These are phyloP conservation scores for Aegilops tauschii DNA, from an alignment of 176 grass and related monocot species.

Conservation along the genomic window DNA sequence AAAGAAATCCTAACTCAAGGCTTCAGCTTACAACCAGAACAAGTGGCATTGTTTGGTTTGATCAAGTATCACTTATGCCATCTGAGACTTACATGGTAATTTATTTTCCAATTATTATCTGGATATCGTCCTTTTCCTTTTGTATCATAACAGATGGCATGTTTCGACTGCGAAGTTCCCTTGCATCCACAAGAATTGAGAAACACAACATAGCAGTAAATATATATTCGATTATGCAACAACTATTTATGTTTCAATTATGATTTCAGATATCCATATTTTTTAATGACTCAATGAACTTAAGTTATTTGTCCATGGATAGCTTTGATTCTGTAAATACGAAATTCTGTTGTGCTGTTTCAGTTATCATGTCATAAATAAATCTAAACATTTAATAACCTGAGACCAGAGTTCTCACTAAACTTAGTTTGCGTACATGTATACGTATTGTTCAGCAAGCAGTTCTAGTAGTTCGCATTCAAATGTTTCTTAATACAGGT, in stretches of 20 bases:
- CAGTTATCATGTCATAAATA: background rate
- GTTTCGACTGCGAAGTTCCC: background rate
- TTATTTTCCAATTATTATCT: slow-evolving; percentile 6
- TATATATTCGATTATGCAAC: background rate
- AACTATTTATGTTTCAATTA: background rate
- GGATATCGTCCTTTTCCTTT: slow-evolving; percentile 4
- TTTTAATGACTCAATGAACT: background rate
- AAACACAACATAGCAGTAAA: background rate
- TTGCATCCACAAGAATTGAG: slow-evolving; percentile 3
- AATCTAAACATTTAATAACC: slow-evolving; percentile 5
- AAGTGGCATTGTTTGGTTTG: slow-evolving; percentile 84
- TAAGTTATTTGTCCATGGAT: background rate
- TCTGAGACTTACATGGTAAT: slow-evolving; percentile 71
- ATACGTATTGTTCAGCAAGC: background rate
- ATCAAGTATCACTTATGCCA: slow-evolving; percentile 98
- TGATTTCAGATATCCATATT: background rate
- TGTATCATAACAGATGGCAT: background rate
- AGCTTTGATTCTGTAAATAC: background rate
- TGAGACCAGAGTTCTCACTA: slow-evolving; percentile 15
- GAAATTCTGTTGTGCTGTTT: background rate
- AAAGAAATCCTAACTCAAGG: slow-evolving; percentile 60
- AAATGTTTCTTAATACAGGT: slow-evolving; percentile 4
- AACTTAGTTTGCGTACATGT: background rate
- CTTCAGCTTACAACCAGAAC: slow-evolving; percentile 70
- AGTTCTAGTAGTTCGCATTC: slow-evolving; percentile 6